phyloP scores from a whole-genome alignment of 345 rosid species.

The Toxicodendron radicans region DNA sequence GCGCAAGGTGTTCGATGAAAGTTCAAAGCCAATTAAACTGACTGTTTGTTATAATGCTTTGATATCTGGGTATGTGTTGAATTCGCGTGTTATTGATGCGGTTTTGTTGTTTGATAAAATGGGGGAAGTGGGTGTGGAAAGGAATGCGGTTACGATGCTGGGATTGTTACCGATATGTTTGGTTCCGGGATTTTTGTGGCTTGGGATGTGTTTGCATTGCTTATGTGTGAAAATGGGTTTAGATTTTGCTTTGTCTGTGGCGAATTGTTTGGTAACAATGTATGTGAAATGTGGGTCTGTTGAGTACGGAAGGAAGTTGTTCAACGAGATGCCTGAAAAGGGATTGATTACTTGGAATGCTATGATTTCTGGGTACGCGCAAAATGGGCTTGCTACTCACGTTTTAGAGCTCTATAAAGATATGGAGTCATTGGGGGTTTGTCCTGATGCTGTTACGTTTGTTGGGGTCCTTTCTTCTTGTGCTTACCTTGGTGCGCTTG shows the following conservation, averaged over 20 bases:
- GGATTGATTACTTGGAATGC: constrained; percentile 87
- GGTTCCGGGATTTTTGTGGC: constrained; percentile 44
- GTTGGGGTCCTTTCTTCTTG: constrained; percentile 85
- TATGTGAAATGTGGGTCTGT: constrained; percentile 75
- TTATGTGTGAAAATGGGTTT: constrained; percentile 58
- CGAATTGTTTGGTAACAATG: constrained; percentile 76
- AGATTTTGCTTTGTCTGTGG: constrained; percentile 51
- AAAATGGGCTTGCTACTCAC: constrained; percentile 67
- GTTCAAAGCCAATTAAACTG: constrained; percentile 37
- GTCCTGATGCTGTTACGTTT: constrained; percentile 71
- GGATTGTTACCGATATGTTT: constrained; percentile 68
- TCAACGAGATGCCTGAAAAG: constrained; percentile 53
- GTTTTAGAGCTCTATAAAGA: constrained; percentile 67
- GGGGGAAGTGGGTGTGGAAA: constrained; percentile 53
- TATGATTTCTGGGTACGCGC: constrained; percentile 82
- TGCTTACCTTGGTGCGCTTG: constrained; percentile 74
- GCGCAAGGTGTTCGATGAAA: constrained; percentile 69
- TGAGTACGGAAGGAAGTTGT: constrained; percentile 50
- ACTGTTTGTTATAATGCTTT: constrained; percentile 76
- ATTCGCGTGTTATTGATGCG: constrained; percentile 41
- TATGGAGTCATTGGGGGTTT: constrained; percentile 55
- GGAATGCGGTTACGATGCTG: constrained; percentile 63
- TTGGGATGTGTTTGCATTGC: constrained; percentile 67
- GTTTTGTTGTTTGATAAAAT: constrained; percentile 53
- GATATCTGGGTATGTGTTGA: constrained; percentile 65